Base-by-base conservation (phyloP, 1,139 yeast species). In the Debaryomyces coudertii region DNA sequence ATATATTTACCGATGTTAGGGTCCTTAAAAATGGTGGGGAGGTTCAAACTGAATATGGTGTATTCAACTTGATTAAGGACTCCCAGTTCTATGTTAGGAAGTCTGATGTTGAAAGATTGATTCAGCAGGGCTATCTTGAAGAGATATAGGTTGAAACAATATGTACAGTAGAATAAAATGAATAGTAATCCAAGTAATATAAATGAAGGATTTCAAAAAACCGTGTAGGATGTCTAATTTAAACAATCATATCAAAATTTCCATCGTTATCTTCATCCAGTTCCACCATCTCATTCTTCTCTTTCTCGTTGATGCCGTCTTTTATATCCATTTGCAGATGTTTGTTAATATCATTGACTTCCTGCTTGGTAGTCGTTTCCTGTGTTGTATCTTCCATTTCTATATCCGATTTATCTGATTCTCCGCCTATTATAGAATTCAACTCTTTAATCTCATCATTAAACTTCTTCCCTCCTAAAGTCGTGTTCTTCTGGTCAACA, bases 31-130 rank as follows among this genome's bases (percentile, higher is more conserved):
- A 93, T 59, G 98, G 97, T 0, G 99, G 99, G 1, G 98, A 93
- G 61, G 90, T 93, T 34, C 97, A 92, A 61, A 93, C 99, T 0
- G 99, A 93, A 63, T 93, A 93, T 57, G 99, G 99, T 25, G 96
- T 90, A 6, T 90, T 93, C 69, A 92, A 92, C 56, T 70, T 93
- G 56, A 90, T 95, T n/a, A 93, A 92, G 59, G 95, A 93, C 64
- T 88, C 96, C 4, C 99, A 93, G 62, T 92, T 93, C 62, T 93
- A 88, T 62, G 97, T 92, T 20, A 75, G 99, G 44, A 93, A 90
- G 57, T 84, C 95, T 0, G 99, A 93, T 60, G 99, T 93, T 8
- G 97, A 92, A 59, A 71, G 98, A 46, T 74, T 93, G 53, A 89
- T 95, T 36, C 97, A 90, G 60, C 99, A 95, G 63, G 99, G 98